phyloP scores from a whole-genome alignment of 2,329 filamentous ascomycete genomes.

The Monosporascus sp. region DNA sequence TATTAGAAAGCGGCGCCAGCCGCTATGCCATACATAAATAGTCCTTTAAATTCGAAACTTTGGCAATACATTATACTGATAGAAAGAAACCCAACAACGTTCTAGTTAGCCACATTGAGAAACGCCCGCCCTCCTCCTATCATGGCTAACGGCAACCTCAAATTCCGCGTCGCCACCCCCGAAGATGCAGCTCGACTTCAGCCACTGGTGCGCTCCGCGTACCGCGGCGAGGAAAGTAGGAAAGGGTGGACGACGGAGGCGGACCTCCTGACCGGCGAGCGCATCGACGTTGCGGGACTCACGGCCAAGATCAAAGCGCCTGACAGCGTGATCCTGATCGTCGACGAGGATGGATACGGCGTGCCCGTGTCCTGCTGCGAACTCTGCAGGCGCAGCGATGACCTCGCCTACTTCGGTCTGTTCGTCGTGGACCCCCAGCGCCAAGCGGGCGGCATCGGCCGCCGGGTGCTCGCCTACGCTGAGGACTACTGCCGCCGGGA shows the following conservation, averaged over 20 bases:
- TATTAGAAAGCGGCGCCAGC: too few relatives aligned
- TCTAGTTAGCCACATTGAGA: too few relatives aligned
- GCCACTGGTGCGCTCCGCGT: slow-evolving; percentile 14
- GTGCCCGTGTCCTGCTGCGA: slow-evolving; percentile 40
- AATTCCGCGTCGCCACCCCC: slow-evolving; percentile 15
- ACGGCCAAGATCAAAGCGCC: slow-evolving; percentile 12
- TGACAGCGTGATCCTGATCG: slow-evolving; percentile 25
- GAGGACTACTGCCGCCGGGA: slow-evolving; percentile 31
- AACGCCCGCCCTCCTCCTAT: too few relatives aligned
- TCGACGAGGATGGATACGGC: slow-evolving; percentile 12
- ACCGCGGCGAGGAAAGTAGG: slow-evolving; percentile 11
- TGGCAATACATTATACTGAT: too few relatives aligned
- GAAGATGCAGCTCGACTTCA: slow-evolving; percentile 12
- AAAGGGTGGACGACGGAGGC: slow-evolving; percentile 11
- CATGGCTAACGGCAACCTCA: not conserved
- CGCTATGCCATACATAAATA: too few relatives aligned
- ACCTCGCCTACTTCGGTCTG: slow-evolving; percentile 39
- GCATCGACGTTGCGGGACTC: slow-evolving; percentile 6
- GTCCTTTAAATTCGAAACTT: too few relatives aligned
- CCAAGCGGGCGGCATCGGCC: slow-evolving; percentile 40
- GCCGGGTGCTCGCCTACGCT: slow-evolving; percentile 34
- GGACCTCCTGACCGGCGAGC: slow-evolving; percentile 6
- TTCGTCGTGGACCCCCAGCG: slow-evolving; percentile 40
- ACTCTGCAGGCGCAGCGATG: slow-evolving; percentile 24
- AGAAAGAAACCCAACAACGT: too few relatives aligned